Conservation (phyloP, 2,329 filamentous ascomycete genomes). For the Aureobasidium sp. region DNA sequence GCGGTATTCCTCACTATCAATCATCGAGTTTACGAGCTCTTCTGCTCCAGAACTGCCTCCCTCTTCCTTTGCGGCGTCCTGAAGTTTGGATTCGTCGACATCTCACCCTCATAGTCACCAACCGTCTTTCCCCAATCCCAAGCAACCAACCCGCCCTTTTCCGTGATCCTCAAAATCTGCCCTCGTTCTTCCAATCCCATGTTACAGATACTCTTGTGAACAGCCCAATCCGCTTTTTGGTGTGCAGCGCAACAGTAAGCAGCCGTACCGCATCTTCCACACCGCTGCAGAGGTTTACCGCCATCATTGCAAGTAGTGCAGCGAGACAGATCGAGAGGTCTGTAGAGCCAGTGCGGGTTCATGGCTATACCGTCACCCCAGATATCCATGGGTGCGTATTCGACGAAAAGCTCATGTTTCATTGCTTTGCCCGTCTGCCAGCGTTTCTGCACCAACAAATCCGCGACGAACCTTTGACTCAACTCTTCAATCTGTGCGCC, state of each 20-base stretch:
- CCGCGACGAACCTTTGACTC: slow-evolving; percentile 10
- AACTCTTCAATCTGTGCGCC: slow-evolving; percentile 16
- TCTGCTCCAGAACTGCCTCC: too few species aligned
- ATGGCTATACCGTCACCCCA: slow-evolving; percentile 22
- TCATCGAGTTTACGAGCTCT: too few species aligned
- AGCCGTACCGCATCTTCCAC: slow-evolving; percentile 22
- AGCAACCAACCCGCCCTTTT: slow-evolving; percentile 18
- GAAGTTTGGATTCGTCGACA: slow-evolving; percentile 8
- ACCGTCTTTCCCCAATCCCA: slow-evolving; percentile 11
- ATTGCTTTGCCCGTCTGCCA: slow-evolving; percentile 20
- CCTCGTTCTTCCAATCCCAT: slow-evolving; percentile 22
- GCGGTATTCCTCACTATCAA: too few species aligned
- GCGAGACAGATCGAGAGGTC: slow-evolving; percentile 11
- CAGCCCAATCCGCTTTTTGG: slow-evolving; percentile 21
- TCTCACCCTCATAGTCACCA: not conserved
- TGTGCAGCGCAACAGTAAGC: slow-evolving; percentile 21
- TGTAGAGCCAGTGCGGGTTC: slow-evolving; percentile 23
- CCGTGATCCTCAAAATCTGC: slow-evolving; percentile 20
- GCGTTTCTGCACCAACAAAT: slow-evolving; percentile 17
- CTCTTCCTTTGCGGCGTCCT: not conserved
- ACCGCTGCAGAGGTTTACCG: slow-evolving; percentile 15
- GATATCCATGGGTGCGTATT: slow-evolving; percentile 19
- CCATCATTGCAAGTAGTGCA: slow-evolving; percentile 19
- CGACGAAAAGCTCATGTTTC: slow-evolving; percentile 20
- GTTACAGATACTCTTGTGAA: slow-evolving; percentile 21